phyloP scores from a whole-genome alignment of 176 grass and related monocot genomes.

The Phyllostachys edulis region DNA sequence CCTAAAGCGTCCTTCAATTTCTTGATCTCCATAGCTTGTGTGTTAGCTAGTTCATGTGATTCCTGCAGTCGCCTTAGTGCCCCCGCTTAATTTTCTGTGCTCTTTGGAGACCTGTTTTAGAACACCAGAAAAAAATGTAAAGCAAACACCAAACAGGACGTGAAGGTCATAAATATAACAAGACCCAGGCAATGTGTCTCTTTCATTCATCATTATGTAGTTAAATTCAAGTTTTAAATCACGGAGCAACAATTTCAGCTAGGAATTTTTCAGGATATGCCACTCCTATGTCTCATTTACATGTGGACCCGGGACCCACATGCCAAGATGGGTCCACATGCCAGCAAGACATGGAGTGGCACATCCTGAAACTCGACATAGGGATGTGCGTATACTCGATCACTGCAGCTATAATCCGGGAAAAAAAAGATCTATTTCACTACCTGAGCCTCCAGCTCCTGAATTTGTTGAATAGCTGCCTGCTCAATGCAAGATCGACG shows the following conservation, averaged over 20 bases:
- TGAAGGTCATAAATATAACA: background rate
- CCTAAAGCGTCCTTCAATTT: slow-evolving; percentile 65
- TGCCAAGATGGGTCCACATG: too few species aligned
- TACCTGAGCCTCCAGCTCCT: slow-evolving; percentile 92
- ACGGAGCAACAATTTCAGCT: background rate
- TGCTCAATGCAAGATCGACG: slow-evolving; percentile 89
- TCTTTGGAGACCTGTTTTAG: slow-evolving; percentile 61
- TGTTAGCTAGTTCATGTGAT: slow-evolving; percentile 61
- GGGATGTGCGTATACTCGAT: background rate
- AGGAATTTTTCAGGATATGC: background rate
- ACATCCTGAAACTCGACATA: background rate
- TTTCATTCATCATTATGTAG: background rate
- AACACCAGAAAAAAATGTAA: slow-evolving; percentile 15
- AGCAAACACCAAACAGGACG: background rate
- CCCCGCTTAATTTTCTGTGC: slow-evolving; percentile 51
- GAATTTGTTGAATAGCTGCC: slow-evolving; percentile 89
- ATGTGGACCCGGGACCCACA: background rate
- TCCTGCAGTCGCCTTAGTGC: slow-evolving; percentile 58
- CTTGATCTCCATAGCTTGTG: slow-evolving; percentile 63
- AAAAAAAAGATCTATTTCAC: background rate
- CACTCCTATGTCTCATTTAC: background rate
- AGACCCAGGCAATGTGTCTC: background rate
- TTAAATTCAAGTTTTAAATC: background rate
- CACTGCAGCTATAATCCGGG: background rate
- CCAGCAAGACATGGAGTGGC: background rate